Evolutionary conservation across 2,329 filamentous ascomycete genomes (phyloP).

Genomic region (Epichloe festucae): DNA sequence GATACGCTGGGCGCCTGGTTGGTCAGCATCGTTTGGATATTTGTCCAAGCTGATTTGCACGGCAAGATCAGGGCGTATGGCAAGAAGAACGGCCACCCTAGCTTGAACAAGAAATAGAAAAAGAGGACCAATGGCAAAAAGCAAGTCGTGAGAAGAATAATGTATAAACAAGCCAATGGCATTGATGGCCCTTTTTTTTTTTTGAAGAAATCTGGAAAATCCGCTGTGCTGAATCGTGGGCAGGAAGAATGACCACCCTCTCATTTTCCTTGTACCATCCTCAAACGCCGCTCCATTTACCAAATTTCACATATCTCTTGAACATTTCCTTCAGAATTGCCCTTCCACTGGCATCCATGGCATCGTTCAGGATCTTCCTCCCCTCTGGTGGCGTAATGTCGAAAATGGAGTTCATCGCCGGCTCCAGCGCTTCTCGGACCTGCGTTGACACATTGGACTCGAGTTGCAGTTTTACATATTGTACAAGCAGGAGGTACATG

Average conservation of each 20-base stretch:
- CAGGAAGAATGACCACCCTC: neutral
- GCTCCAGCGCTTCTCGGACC: constrained; percentile 42
- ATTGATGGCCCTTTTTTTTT: neutral
- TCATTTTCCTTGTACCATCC: neutral
- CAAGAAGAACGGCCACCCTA: constrained; percentile 46
- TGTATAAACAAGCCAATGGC: neutral
- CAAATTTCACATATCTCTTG: constrained; percentile 47
- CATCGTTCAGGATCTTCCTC: constrained; percentile 44
- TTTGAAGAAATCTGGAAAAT: neutral
- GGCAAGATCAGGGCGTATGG: constrained; percentile 43
- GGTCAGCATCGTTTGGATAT: constrained; percentile 41
- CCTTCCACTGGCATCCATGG: constrained; percentile 44
- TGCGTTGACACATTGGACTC: constrained; percentile 36
- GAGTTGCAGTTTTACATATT: constrained; percentile 49
- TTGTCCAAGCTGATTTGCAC: constrained; percentile 43
- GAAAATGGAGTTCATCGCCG: constrained; percentile 45
- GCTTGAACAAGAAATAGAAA: constrained; percentile 28
- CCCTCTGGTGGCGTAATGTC: constrained; percentile 43
- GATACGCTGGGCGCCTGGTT: constrained; percentile 46
- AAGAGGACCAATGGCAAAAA: neutral
- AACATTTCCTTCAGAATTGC: constrained; percentile 47
- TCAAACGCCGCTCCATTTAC: constrained; percentile 49
- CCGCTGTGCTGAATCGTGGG: neutral
- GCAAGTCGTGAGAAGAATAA: neutral
- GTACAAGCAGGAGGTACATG: constrained; percentile 47